Evolutionary conservation across 2,329 filamentous ascomycete genomes (phyloP), one percentile per base, ranked within the genome.

Genomic region (Fonsecaea nubica): DNA sequence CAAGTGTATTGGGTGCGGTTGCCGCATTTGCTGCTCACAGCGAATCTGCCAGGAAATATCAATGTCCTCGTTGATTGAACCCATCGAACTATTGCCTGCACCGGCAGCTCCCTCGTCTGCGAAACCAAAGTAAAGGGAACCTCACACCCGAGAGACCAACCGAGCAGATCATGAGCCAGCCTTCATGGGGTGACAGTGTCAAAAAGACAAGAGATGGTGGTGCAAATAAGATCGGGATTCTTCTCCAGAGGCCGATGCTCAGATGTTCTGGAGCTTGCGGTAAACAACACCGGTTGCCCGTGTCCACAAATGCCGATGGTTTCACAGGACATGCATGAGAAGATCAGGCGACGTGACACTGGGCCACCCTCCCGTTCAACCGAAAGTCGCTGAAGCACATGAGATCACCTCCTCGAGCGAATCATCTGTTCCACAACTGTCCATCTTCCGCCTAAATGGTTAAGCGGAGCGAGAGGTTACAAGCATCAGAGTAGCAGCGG

Each of bases 361-460:
- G 45, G 21, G 12, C 25, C 12, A 3, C 3, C 45, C 45, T 13
- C 10, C 45, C 45, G 4, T 25, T 50, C 45, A 25, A 30, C 18
- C 45, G 10, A 50, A 40, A 25, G 45, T 50, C 45, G 45, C 45
- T 25, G 45, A 50, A 48, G 45, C 18, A 25, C 21, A 50, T 25
- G 18, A 50, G 25, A 13, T 6, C 4, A 50, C 18, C 45, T 12
- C 10, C 45, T 45, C 3, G 18, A 13, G 18, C 45, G 18, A 50
- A 50, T 50, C 45, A 50, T 50, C 45, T 13, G 45, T 50, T 18
- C 21, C 25, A 21, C 45, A 10, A 50, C 18, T 30, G 18, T n/a
- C 45, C 12, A 18, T 50, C 42, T 48, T 40, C 45, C 45, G 57
- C 42, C n/a, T 59, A 36, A 59, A 59, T 48, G 4, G 40, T 59